Conservation (phyloP, 2,329 filamentous ascomycete species). For the Nothophaeocryptopus gaeumannii region DNA sequence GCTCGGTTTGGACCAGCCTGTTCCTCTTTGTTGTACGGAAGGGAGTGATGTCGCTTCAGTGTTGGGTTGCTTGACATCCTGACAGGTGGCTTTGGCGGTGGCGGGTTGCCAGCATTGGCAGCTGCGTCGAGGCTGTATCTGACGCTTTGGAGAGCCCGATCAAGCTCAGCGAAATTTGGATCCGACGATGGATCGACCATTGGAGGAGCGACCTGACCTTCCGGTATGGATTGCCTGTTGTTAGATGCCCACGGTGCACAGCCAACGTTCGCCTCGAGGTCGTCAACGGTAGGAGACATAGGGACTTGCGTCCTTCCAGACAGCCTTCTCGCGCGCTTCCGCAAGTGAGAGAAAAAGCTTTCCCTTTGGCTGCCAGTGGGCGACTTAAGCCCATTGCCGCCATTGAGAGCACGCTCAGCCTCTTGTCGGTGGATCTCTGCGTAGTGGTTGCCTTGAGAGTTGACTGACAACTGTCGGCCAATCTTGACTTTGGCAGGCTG, state of each 20-base stretch:
- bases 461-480: slow-evolving; percentile 86
- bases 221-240: slow-evolving; percentile 73
- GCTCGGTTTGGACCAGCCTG: slow-evolving; percentile 75
- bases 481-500: slow-evolving; percentile 78
- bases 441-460: slow-evolving; percentile 90
- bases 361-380: slow-evolving; percentile 81
- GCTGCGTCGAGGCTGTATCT: slow-evolving; percentile 56
- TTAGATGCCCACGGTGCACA: slow-evolving; percentile 74
- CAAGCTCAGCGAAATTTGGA: slow-evolving; percentile 57
- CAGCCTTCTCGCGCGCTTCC: slow-evolving; percentile 87
- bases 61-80: slow-evolving; percentile 45
- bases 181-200: slow-evolving; percentile 46
- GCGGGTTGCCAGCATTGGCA: slow-evolving; percentile 33
- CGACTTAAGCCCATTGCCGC: slow-evolving; percentile 70
- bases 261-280: slow-evolving; percentile 88
- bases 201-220: slow-evolving; percentile 48
- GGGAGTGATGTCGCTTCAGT: slow-evolving; percentile 50
- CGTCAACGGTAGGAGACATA: slow-evolving; percentile 74
- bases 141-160: slow-evolving; percentile 60
- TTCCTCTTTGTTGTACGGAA: slow-evolving; percentile 43
- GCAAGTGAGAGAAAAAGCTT: slow-evolving; percentile 95
- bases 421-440: slow-evolving; percentile 85
- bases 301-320: slow-evolving; percentile 86
- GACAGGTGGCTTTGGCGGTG: slow-evolving; percentile 31
- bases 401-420: slow-evolving; percentile 85